Evolutionary conservation across 805 yeast genomes (phyloP).

Genomic region (Lachancea dasiensis): DNA sequence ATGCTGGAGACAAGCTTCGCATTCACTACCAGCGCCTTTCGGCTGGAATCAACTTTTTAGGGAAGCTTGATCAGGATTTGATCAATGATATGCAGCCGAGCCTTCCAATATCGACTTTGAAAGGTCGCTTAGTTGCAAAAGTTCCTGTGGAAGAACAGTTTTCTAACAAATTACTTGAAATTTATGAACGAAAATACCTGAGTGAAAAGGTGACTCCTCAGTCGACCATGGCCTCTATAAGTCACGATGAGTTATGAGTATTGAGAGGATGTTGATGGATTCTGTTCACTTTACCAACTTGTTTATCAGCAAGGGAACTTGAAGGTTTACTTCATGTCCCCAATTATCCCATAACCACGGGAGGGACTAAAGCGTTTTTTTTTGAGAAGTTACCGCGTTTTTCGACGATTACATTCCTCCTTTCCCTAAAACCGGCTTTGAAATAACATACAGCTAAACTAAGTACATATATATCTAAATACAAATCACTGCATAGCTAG

Average conservation of each 20-base stretch:
- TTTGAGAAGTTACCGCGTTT: too few relatives aligned
- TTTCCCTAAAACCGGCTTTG: too few relatives aligned
- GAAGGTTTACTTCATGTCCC: too few relatives aligned
- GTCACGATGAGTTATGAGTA: constrained; percentile 3
- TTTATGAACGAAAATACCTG: not conserved
- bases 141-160: not conserved
- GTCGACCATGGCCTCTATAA: not conserved
- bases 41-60: constrained; percentile 69
- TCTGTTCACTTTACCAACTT: too few relatives aligned
- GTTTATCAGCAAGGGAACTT: too few relatives aligned
- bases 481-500: too few relatives aligned
- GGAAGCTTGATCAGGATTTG: constrained; percentile 86
- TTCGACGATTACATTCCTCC: too few relatives aligned
- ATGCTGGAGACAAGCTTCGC: constrained; percentile 77
- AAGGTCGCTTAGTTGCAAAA: constrained; percentile 1
- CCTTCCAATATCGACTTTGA: constrained; percentile 30
- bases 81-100: constrained; percentile 77
- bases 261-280: too few relatives aligned
- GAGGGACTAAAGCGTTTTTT: too few relatives aligned
- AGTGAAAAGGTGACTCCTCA: not conserved
- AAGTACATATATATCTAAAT: too few relatives aligned
- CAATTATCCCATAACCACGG: too few relatives aligned
- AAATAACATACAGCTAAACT: too few relatives aligned
- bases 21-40: constrained; percentile 80
- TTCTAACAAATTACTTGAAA: not conserved